phyloP scores from a whole-genome alignment of 2,329 filamentous ascomycete genomes.

The Fonsecaea monophora region DNA sequence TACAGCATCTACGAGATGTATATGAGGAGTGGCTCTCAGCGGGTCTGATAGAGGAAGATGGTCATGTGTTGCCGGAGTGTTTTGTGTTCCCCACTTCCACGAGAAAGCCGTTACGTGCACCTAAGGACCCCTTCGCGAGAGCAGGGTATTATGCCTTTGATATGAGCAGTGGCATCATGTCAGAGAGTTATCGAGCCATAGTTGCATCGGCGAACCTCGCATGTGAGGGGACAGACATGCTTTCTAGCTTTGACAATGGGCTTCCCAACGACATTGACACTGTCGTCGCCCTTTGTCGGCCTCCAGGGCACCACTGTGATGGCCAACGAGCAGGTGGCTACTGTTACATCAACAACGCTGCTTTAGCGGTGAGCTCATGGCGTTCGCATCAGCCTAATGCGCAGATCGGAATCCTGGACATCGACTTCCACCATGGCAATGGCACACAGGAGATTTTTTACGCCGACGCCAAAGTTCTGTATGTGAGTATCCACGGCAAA shows the following conservation, averaged over 20 bases:
- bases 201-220: slow-evolving; percentile 40
- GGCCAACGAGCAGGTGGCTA: slow-evolving; percentile 39
- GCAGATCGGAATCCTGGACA: slow-evolving; percentile 37
- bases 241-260: slow-evolving; percentile 19
- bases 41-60: slow-evolving; percentile 34
- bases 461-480: slow-evolving; percentile 42
- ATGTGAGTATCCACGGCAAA: slow-evolving; percentile 46
- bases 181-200: slow-evolving; percentile 35
- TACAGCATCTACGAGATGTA: slow-evolving; percentile 35
- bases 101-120: slow-evolving; percentile 30
- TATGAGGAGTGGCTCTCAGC: slow-evolving; percentile 35
- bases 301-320: slow-evolving; percentile 41
- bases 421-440: slow-evolving; percentile 42
- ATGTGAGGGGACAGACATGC: slow-evolving; percentile 34
- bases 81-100: slow-evolving; percentile 33
- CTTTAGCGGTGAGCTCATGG: slow-evolving; percentile 34
- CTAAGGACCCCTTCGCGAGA: slow-evolving; percentile 38
- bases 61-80: slow-evolving; percentile 39
- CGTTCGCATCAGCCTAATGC: slow-evolving; percentile 23
- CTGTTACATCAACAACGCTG: slow-evolving; percentile 41
- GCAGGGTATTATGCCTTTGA: slow-evolving; percentile 41
- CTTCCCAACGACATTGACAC: slow-evolving; percentile 30
- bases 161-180: slow-evolving; percentile 40
- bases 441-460: slow-evolving; percentile 44
- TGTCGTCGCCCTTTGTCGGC: slow-evolving; percentile 38